Evolutionary conservation across 2,329 filamentous ascomycete species (phyloP).

Genomic region (Colletotrichum theobromicola): DNA sequence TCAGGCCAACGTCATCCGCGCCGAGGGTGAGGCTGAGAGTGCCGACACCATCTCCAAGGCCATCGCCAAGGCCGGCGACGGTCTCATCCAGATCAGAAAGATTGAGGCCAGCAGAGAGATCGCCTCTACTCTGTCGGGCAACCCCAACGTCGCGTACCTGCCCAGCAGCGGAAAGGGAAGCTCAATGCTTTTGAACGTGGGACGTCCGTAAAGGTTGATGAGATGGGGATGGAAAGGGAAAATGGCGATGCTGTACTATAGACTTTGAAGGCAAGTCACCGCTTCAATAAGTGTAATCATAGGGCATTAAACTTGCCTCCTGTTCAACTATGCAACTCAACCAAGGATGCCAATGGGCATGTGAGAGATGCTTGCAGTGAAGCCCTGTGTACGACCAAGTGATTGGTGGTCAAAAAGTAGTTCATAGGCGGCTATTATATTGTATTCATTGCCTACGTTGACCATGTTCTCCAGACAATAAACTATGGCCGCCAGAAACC

Average conservation of each 20-base stretch:
- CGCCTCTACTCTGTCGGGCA: slow-evolving; percentile 83
- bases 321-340: neutral
- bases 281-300: slow-evolving; percentile 28
- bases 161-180: slow-evolving; percentile 72
- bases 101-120: slow-evolving; percentile 98
- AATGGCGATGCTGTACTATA: slow-evolving; percentile 20
- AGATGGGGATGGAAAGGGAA: neutral
- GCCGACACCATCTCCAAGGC: slow-evolving; percentile 95
- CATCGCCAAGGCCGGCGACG: slow-evolving; percentile 91
- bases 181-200: slow-evolving; percentile 60
- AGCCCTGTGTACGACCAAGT: neutral
- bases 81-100: slow-evolving; percentile 92
- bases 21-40: slow-evolving; percentile 96
- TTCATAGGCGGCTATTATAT: neutral
- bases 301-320: slow-evolving; percentile 15
- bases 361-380: neutral
- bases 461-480: neutral
- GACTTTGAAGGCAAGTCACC: slow-evolving; percentile 26
- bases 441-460: neutral
- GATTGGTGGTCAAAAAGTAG: neutral
- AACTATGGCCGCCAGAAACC: neutral
- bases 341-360: neutral
- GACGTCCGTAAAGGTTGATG: slow-evolving; percentile 37
- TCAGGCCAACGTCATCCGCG: slow-evolving; percentile 97
- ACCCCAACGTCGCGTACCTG: slow-evolving; percentile 96